phyloP scores from a whole-genome alignment of 768 basidiomycete species.

The Amylocystis lapponica region DNA sequence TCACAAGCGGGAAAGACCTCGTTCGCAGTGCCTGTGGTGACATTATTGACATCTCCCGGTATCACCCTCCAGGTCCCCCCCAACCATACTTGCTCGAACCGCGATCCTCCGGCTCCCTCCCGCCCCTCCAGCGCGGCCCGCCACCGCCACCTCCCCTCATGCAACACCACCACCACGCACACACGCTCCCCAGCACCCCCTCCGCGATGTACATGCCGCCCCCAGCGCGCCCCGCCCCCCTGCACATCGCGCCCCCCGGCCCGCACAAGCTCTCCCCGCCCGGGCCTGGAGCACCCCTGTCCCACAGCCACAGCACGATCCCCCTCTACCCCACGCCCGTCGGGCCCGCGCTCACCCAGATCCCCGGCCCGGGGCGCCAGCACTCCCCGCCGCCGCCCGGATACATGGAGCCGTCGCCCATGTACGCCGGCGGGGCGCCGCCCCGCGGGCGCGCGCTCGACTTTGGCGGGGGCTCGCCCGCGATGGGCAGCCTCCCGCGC shows the following conservation, averaged over 20 bases:
- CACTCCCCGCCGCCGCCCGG: slow-evolving; percentile 9
- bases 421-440: slow-evolving; percentile 20
- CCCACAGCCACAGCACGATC: slow-evolving; percentile 16
- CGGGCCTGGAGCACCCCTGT: slow-evolving; percentile 4
- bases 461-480: slow-evolving; percentile 18
- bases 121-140: not conserved
- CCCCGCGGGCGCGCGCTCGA: slow-evolving; percentile 11
- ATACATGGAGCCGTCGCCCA: slow-evolving; percentile 24
- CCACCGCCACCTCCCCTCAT: slow-evolving; percentile 1
- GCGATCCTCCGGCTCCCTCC: not conserved
- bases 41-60: not conserved
- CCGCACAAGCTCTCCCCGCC: slow-evolving; percentile 3
- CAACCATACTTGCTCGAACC: slow-evolving; percentile 11
- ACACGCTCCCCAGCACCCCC: slow-evolving; percentile 16
- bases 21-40: not conserved
- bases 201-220: slow-evolving; percentile 20
- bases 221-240: slow-evolving; percentile 8
- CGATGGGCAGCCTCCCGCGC: slow-evolving; percentile 27
- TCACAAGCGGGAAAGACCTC: too few species aligned
- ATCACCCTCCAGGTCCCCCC: not conserved
- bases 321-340: slow-evolving; percentile 19
- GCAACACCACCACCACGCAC: slow-evolving; percentile 8
- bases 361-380: slow-evolving; percentile 8
- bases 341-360: slow-evolving; percentile 14
- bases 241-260: slow-evolving; percentile 6